Conservation (phyloP, 1,284 basidiomycete species). For the Cryptococcus deneoformans region DNA sequence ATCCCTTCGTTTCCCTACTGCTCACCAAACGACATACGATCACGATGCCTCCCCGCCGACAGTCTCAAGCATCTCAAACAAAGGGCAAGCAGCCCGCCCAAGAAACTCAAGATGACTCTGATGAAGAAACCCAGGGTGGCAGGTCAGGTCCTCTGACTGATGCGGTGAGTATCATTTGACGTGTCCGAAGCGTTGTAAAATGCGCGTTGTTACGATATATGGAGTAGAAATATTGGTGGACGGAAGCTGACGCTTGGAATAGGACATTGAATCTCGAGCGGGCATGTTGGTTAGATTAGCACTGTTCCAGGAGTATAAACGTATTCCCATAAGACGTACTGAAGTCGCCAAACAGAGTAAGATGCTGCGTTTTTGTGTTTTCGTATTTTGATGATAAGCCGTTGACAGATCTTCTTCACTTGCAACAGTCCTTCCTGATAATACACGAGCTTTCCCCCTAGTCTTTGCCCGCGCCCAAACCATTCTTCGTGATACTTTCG, state of each 20-base stretch:
- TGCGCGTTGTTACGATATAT: background rate
- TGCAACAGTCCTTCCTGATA: constrained; percentile 27
- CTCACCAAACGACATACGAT: background rate
- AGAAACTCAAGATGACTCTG: background rate
- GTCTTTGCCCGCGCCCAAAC: constrained; percentile 33
- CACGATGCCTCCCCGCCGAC: background rate
- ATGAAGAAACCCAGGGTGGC: background rate
- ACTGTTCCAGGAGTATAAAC: constrained; percentile 42
- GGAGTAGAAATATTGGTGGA: background rate
- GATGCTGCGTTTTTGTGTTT: constrained; percentile 4
- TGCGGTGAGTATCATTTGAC: background rate
- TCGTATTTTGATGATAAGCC: background rate
- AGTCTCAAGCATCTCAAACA: background rate
- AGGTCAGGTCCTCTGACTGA: background rate
- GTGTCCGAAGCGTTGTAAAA: background rate
- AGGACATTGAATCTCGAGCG: constrained; percentile 34
- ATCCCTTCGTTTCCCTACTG: background rate
- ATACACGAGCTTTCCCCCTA: constrained; percentile 21
- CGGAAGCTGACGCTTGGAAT: background rate
- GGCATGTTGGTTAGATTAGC: constrained; percentile 39
- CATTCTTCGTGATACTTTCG: constrained; percentile 31
- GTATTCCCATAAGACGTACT: constrained; percentile 29
- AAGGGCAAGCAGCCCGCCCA: background rate
- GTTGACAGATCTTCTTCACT: background rate
- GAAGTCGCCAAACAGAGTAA: constrained; percentile 33